Evolutionary conservation across 768 basidiomycete species (phyloP).

Genomic region (Auriscalpium vulgare): DNA sequence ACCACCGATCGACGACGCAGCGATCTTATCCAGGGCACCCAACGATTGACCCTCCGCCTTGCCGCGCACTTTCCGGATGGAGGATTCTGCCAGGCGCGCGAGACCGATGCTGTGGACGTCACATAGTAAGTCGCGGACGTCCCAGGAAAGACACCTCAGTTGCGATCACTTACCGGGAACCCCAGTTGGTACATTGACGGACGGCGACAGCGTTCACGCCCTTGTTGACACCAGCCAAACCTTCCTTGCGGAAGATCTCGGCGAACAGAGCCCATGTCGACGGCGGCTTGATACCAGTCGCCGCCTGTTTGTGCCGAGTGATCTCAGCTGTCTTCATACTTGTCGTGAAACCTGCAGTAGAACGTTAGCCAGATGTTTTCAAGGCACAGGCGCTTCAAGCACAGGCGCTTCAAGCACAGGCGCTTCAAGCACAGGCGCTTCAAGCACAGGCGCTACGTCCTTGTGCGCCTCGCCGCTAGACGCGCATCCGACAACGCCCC

Average conservation of each 20-base stretch:
- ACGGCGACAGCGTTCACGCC: slow-evolving; percentile 95
- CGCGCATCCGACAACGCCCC: neutral
- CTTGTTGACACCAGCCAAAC: slow-evolving; percentile 95
- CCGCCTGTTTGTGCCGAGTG: slow-evolving; percentile 88
- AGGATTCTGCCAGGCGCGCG: slow-evolving; percentile 81
- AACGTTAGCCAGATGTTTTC: neutral
- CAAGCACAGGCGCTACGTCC: neutral
- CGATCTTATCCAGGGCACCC: slow-evolving; percentile 76
- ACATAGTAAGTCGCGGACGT: slow-evolving; percentile 7
- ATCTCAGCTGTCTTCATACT: slow-evolving; percentile 99
- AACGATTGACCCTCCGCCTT: slow-evolving; percentile 71
- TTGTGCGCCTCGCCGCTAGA: neutral
- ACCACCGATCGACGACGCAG: slow-evolving; percentile 84
- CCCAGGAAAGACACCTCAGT: neutral
- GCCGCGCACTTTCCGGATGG: slow-evolving; percentile 71
- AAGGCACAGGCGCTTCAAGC: neutral
- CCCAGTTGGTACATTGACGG: slow-evolving; percentile 91
- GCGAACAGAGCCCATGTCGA: slow-evolving; percentile 92
- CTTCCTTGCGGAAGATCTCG: slow-evolving; percentile 91
- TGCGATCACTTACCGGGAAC: slow-evolving; percentile 56
- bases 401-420: too few relatives aligned
- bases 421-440: too few relatives aligned
- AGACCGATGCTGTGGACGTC: slow-evolving; percentile 78
- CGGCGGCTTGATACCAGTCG: slow-evolving; percentile 75
- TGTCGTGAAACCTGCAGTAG: slow-evolving; percentile 79